phyloP scores from a whole-genome alignment of 768 basidiomycete species.

The Tricholoma matsutake region DNA sequence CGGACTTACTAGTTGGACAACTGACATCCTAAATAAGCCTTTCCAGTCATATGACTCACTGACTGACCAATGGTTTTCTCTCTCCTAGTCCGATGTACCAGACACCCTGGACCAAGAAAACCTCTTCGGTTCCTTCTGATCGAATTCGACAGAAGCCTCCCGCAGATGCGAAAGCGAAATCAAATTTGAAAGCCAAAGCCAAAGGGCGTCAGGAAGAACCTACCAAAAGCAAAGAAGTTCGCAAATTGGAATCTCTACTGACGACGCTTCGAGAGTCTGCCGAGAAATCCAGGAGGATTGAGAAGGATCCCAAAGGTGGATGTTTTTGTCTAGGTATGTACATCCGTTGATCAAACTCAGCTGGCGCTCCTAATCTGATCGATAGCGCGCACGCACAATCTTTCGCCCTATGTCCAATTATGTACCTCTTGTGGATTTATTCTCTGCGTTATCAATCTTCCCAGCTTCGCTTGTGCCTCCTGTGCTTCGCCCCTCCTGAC shows the following conservation, averaged over 20 bases:
- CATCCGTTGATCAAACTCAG: not conserved
- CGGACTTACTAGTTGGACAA: no score
- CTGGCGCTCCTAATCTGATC: not conserved
- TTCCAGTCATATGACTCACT: no score
- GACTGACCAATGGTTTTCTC: no score
- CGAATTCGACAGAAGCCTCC: constrained; percentile 33
- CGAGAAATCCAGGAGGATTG: constrained; percentile 22
- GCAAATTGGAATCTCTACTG: constrained; percentile 44
- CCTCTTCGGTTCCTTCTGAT: constrained; percentile 55
- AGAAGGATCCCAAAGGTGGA: constrained; percentile 53
- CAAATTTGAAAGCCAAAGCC: constrained; percentile 27
- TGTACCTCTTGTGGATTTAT: constrained; percentile 60
- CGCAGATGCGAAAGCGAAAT: not conserved
- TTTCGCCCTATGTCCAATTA: constrained; percentile 56
- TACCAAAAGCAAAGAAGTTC: constrained; percentile 49
- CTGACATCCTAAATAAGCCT: no score
- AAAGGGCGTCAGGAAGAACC: constrained; percentile 28
- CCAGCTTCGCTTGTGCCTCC: constrained; percentile 52
- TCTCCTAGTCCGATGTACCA: constrained; percentile 29
- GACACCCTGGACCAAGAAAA: constrained; percentile 42
- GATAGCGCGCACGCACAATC: constrained; percentile 52
- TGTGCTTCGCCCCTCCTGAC: constrained; percentile 43
- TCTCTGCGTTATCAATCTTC: constrained; percentile 56
- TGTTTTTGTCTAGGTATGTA: constrained; percentile 67
- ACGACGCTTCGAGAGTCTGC: constrained; percentile 33